Evolutionary conservation across 1,139 yeast genomes (phyloP).

Genomic region (Wickerhamomyces sp.): DNA sequence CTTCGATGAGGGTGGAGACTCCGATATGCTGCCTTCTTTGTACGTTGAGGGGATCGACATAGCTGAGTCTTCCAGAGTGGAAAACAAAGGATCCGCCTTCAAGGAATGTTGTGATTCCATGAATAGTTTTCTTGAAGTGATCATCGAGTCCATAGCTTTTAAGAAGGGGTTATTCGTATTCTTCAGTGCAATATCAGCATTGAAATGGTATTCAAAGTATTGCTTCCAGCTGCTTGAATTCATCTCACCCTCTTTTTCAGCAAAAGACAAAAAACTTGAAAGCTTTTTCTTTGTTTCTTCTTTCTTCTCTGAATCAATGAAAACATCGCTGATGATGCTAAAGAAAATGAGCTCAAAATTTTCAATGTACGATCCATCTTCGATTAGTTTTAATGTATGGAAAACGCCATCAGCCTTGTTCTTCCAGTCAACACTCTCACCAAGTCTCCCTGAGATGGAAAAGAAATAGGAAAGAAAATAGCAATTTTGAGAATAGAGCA

Average conservation of each 20-base stretch:
- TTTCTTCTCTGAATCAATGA: conserved; percentile 17
- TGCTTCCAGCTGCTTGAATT: conserved; percentile 27
- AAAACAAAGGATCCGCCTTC: conserved; percentile 39
- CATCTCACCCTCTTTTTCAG: conserved; percentile 18
- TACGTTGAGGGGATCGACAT: conserved; percentile 37
- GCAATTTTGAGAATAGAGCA: conserved; percentile 11
- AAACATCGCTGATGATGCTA: conserved; percentile 16
- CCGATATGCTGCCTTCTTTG: conserved; percentile 3
- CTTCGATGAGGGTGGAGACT: conserved; percentile 13
- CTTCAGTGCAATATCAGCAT: conserved; percentile 14
- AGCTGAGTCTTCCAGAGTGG: conserved; percentile 44
- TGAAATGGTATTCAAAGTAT: conserved; percentile 22
- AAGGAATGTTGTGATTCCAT: conserved; percentile 24
- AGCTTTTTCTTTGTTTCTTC: conserved; percentile 20
- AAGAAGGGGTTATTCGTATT: conserved; percentile 18
- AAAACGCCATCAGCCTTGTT: conserved; percentile 13
- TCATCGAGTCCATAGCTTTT: conserved; percentile 23
- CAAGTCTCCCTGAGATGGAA: conserved; percentile 16
- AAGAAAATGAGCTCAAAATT: conserved; percentile 20
- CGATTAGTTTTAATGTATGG: conserved; percentile 21
- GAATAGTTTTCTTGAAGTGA: conserved; percentile 25
- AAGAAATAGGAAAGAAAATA: conserved; percentile 25
- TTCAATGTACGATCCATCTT: conserved; percentile 24
- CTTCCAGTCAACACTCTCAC: conserved; percentile 5
- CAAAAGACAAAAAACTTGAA: conserved; percentile 21